Evolutionary conservation across 192 early-diverging fungal species (phyloP), one percentile per base, ranked within the genome.

Genomic region (Lobulomyces angularis): DNA sequence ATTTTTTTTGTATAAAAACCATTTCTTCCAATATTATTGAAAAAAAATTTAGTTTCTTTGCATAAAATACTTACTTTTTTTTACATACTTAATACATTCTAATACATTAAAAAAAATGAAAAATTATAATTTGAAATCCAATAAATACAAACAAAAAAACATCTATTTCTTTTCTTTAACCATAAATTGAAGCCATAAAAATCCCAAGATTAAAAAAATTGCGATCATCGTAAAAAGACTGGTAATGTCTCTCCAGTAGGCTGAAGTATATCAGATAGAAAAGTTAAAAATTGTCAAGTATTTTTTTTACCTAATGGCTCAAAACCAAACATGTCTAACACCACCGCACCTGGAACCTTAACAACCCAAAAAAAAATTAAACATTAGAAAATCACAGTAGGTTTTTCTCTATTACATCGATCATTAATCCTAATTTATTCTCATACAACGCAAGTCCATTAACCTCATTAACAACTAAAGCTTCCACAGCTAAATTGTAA

Each of bases 401-500:
- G 16, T 23, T 17, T n/a, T 23, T 21, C 6, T 17, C 6, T 9
- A 7, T 23, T 56, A 81, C 77, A 50, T 88, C 78, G 38, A 90
- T 88, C 34, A 81, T 69, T 16, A 90, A 59, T 5, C 86, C 84
- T 65, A 77, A 84, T 29, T 78, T 72, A 20, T 81, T 77, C 35
- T 90, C 85, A 26, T 77, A 66, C 5, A 90, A 55, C 37, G 78
- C 79, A 26, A 89, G 59, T 29, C 83, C 74, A 1, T 80, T 68
- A 11, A 95, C 67, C 56, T 95, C 90, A 53, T 91, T 95, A 24
- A 88, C 87, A 19, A 89, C 59, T 22, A 95, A 45, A 0, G 90
- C 85, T 44, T 95, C 90, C 36, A 90, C 77, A 5, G 82, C 90
- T 55, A 80, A 74, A 39, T 95, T 90, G 54, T 90, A 95, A 45